These are phyloP conservation scores for Ocimum tenuiflorum DNA, from an alignment of 257 asterid species.

Conservation along the genomic window DNA sequence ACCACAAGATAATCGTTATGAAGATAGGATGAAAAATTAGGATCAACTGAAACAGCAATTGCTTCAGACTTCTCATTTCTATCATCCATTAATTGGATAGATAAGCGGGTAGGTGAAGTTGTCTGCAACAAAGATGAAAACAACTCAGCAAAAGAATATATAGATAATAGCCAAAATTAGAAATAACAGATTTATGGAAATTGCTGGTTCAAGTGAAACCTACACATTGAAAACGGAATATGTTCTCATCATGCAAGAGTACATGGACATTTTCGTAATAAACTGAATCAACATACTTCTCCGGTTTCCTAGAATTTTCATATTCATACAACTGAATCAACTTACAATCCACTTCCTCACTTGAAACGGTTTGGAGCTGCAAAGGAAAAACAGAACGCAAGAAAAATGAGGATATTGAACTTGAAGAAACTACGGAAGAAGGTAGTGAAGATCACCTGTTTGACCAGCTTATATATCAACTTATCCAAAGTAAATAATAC, in stretches of 20 bases:
- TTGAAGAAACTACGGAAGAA: conserved; percentile 1
- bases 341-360: conserved; percentile 51
- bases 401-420: background rate
- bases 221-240: conserved; percentile 67
- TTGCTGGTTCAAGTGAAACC: conserved; percentile 23
- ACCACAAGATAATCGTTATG: conserved; percentile 67
- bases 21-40: conserved; percentile 70
- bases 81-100: conserved; percentile 87
- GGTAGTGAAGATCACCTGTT: conserved; percentile 42
- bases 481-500: conserved; percentile 83
- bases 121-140: conserved; percentile 42
- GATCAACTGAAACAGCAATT: conserved; percentile 81
- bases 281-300: conserved; percentile 44
- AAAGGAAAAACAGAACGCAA: conserved; percentile 15
- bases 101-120: conserved; percentile 54
- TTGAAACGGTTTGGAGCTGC: conserved; percentile 50
- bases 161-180: background rate
- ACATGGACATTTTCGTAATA: conserved; percentile 47
- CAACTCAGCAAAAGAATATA: conserved; percentile 14
- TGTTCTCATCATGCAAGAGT: conserved; percentile 50
- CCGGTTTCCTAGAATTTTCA: conserved; percentile 39
- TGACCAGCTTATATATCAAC: conserved; percentile 77
- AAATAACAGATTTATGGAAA: background rate
- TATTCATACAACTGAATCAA: conserved; percentile 47
- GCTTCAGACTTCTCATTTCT: conserved; percentile 77